Evolutionary conservation across 2,329 filamentous ascomycete genomes (phyloP), one percentile per base, ranked within the genome.

Genomic region (Colletotrichum costaricense): DNA sequence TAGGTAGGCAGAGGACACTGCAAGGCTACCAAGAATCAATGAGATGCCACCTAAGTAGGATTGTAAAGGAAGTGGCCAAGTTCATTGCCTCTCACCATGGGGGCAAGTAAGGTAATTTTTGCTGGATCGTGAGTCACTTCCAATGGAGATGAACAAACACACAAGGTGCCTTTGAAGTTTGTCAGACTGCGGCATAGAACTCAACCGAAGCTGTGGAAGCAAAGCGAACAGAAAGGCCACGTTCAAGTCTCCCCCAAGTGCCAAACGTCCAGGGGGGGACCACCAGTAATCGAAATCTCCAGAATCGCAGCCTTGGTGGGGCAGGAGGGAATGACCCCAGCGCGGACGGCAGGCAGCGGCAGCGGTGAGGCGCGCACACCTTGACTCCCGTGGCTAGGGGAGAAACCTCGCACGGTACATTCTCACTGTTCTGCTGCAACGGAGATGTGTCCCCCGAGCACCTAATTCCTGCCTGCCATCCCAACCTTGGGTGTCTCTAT

Each of bases 301-400:
- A 73, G 71, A 73, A 73, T 73, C 71, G 16, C 60, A 70, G 67
- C 70, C 59, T 73, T 52, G 55, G 70, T 66, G 70, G 70, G 70
- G 70, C 67, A 38, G 28, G 42, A 60, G 9, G 60, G 26, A 64
- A 38, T 22, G 28, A 22, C 35, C 59, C 70, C 7, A 54, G 66
- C 33, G 35, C 11, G 7, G 35, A 56, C 64, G 63, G 57, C 56
- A 67, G 49, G 49, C 64, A 58, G 69, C 69, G 69, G 69, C 69
- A 72, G 69, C 65, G 69, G 65, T 72, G 65, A 72, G 69, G 69
- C 69, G 59, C 30, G 42, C 52, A 22, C n/a, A 58, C 58, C 42
- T 55, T 59, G 56, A 62, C 42, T 69, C 30, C 69, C 57, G 69
- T 72, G 69, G 69, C 69, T 72, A 42, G 58, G 65, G 54, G 49